Evolutionary conservation across 805 yeast species (phyloP), one percentile per base, ranked within the genome.

Genomic region (Komagataella populi): DNA sequence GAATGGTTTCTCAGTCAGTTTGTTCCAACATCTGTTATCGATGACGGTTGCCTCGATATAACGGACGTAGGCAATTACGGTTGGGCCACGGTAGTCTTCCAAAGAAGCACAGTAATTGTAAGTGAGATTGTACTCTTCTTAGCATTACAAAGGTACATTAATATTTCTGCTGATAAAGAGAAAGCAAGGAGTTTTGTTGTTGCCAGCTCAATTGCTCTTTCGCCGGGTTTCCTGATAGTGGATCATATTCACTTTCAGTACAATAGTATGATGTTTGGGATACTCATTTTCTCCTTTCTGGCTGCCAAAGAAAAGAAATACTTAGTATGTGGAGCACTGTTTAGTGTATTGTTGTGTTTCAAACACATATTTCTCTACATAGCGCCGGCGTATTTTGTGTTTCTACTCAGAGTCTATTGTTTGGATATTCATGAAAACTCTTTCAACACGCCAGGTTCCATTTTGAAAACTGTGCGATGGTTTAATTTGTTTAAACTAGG

Each of bases 191-290:
- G 84, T 23, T 83, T 80, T 66, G 91, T 88, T 3, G 79, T 84
- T 45, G 91, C 95, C 0, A 78, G 89, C 16, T 83, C 96, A 36
- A 74, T 93, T 23, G 86, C 82, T 3, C 69, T 93, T 14, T 84
- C 95, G 0, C 99, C 99, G 0, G 97, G 96, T 0, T 71, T 95
- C 57, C 69, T 93, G 55, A 80, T 93, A 20, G 83, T 93, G 49
- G 99, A 93, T 64, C 97, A 91, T 64, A 87, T 93, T 39, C 99
- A 93, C 64, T 93, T 93, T 72, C 99, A 93, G 70, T 93, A 93
- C 66, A 93, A 93, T 65, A 96, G 96, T 3, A 84, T 90, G 77
- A 72, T 93, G 72, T 89, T 86, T 65, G 97, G 96, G 0, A 70
- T 93, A 39, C 67, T 93, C 50, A 74, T 91, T 30, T 73, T 83